Evolutionary conservation across 106 monocot genomes (phyloP), one percentile per base, ranked within the genome.

Genomic region (Acorus gramineus): DNA sequence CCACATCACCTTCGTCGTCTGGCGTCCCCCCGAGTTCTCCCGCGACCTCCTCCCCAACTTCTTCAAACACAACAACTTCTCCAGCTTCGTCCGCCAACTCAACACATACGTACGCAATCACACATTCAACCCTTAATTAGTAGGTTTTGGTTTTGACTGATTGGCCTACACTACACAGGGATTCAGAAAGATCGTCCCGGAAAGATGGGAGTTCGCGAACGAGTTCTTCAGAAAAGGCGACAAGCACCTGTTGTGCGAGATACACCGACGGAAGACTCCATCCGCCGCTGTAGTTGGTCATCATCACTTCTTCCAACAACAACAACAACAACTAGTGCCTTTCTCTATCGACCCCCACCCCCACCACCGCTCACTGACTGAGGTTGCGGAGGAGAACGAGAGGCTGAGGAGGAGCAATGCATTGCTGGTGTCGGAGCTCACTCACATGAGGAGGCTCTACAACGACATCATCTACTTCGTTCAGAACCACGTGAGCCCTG

Each of bases 381-480:
- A 66, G 42, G 9, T 94, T 70, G n/a, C 80, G 75, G 90, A 96
- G 58, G 90, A 87, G 78, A 96, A 96, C 69, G 90, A 86, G 62
- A 65, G 82, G 70, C 77, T 90, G 53, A 67, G 95, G 62, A 73
- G 80, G 60, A 80, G 76, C 74, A 96, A 96, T 54, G 71, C 90
- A 49, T 71, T 76, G 42, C 74, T 96, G 59, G 11, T 87, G 28
- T 80, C 84, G 12, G 94, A 95, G 64, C 80, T 95, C 14, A 73
- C 84, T 4, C 90, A 90, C 75, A 95, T 95, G 94, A 61, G 82
- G 66, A 76, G 84, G 68, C 86, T 95, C 10, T 95, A 95, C 80
- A 90, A 87, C 71, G 94, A 95, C 71, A 90, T 95, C 62, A 95
- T 95, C 63, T 95, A 82, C 80, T 95, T 95, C 53, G 84, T 95